Base-by-base conservation (phyloP, 2,329 filamentous ascomycete species). In the Trichoderma sp. region DNA sequence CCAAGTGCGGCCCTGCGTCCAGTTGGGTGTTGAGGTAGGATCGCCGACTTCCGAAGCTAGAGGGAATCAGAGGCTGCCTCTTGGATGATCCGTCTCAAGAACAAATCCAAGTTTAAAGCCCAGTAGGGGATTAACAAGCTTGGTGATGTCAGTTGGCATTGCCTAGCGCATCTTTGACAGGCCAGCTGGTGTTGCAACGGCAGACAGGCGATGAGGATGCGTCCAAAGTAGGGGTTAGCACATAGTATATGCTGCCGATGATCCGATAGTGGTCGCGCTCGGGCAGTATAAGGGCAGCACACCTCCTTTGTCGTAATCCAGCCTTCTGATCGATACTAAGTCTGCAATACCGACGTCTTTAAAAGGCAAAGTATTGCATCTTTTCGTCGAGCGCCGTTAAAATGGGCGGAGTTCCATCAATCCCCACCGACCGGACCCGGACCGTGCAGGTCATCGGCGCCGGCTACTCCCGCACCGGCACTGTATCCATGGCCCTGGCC, bases 401-500 rank as follows among this genome's bases (percentile, higher is more conserved):
- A 60, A 82, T 82, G 81, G 80, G 81, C 38, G 79, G 77, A 75
- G 78, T 78, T 56, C 79, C 82, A 41, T 83, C 83, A 3, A 78
- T 83, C 68, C 82, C 83, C 8, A 79, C 78, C 11, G 82, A 84
- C 71, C 80, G 76, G 63, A 80, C 78, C 18, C 79, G 79, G 65
- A 79, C 67, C 63, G 78, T 87, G 71, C 80, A 85, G 77, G 85
- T 87, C 74, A 87, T 87, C 74, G 84, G 83, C 27, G 85, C 85
- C 6, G 84, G 84, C 62, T 84, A 83, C 76, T 82, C 87, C 16
- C 83, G 88, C 50, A 78, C 77, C 18, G 77, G 77, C 9, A 77
- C 77, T 56, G 59, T 87, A 11, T 88, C 88, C 29, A 87, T 88
- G 82, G 85, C 85, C 41, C 78, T 85, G 53, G 88, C 88, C 1